Evolutionary conservation across 2,329 filamentous ascomycete species (phyloP), one percentile per base, ranked within the genome.

Genomic region (Paraphaeosphaeria minitans): DNA sequence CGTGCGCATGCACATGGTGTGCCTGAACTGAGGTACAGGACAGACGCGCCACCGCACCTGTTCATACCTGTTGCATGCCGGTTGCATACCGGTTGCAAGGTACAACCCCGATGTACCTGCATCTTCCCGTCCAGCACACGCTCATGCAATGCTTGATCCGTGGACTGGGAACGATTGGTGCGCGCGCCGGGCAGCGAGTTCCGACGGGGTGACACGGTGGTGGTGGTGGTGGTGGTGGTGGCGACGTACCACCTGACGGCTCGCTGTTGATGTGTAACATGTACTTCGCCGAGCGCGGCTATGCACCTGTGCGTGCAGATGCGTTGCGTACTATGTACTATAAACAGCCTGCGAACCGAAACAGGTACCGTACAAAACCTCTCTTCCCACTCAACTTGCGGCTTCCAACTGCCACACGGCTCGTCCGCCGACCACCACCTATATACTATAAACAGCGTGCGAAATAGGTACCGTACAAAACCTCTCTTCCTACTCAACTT

Each of bases 221-320:
- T 37, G 48, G 27, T 33, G 39, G 51, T 24, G 52, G n/a, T n/a
- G 37, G 37, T 39, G 37, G 37, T 37, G 48, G 27, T 33, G 39
- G 51, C 37, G 52, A 46, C 39, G 52, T 46, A 37, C 41, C 52
- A 54, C 39, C 43, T 47, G 42, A 14, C 5, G 21, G 29, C 24
- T 41, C 53, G 48, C 48, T 46, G 55, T 47, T 57, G 55, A 57
- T 57, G 42, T 57, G 48, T 21, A 51, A 59, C 53, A 35, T 51
- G 27, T 39, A 31, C 22, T 24, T 47, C 41, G 41, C 41, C 41
- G 21, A 13, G 50, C 29, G 12, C 8, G 16, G 27, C 35, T 24
- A 24, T 4, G 35, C 16, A n/a, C 14, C 31, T 10, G 14, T 21
- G 35, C 10, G 19, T 53, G 41, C 41, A 22, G 19, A 13, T 42